Evolutionary conservation across 2,329 filamentous ascomycete species (phyloP).

Genomic region (Microdochium nivale): DNA sequence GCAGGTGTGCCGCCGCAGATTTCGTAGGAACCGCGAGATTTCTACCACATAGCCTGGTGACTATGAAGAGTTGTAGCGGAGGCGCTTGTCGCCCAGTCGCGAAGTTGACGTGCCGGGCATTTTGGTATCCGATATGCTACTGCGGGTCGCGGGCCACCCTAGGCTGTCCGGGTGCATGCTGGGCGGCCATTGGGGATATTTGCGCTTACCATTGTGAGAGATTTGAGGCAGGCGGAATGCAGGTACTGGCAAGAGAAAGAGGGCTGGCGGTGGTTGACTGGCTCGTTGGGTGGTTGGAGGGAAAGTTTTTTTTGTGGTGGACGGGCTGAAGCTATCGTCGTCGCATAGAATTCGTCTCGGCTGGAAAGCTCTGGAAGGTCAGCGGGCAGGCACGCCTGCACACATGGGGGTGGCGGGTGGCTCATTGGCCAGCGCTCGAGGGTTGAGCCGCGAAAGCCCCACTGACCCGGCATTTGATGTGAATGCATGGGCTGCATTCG

Average conservation of each 20-base stretch:
- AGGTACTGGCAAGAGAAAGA: neutral
- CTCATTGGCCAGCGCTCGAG: constrained; percentile 24
- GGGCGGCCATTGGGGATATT: neutral
- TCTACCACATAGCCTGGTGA: neutral
- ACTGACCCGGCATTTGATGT: too few relatives aligned
- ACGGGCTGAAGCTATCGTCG: constrained; percentile 1
- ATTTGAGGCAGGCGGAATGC: neutral
- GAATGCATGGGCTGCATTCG: too few relatives aligned
- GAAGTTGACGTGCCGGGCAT: too few relatives aligned
- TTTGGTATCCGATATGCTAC: neutral
- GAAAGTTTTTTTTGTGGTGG: neutral
- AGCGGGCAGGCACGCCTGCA: neutral
- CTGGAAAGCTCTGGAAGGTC: constrained; percentile 3
- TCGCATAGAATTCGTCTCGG: neutral
- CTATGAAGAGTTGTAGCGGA: neutral
- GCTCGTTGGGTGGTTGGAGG: neutral
- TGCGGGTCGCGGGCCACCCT: neutral
- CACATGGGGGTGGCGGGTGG: neutral
- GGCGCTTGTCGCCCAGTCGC: too few relatives aligned
- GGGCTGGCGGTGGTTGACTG: neutral
- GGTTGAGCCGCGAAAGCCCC: constrained; percentile 11
- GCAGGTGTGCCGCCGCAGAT: neutral
- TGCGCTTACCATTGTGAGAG: constrained; percentile 17
- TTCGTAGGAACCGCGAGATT: too few relatives aligned
- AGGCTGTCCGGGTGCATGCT: neutral